Base-by-base conservation (phyloP, 2,329 filamentous ascomycete species). In the Fusarium brevicatenulatum region DNA sequence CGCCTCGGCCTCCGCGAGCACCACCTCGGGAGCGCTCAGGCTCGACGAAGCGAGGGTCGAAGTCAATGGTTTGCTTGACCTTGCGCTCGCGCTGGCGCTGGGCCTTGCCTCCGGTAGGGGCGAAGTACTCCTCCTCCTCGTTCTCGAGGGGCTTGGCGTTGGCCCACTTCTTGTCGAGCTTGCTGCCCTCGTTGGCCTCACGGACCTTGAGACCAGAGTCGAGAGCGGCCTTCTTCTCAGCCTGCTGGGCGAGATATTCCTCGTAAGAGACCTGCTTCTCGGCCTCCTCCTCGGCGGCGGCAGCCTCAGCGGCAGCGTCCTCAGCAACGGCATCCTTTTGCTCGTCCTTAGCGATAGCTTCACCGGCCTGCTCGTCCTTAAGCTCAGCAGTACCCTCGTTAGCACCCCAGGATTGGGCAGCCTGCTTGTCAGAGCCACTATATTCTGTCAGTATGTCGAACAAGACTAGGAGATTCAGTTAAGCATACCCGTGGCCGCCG, bases 111-210 rank as follows among this genome's bases (percentile, higher is more conserved):
- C 86, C 88, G 76, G 88, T 83, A 78, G 88, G 91, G 79, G 92
- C 85, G 81, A 97, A 92, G 90, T 93, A 98, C 78, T 92, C 91
- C 78, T 94, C 91, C 78, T 94, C 89, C 25, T 90, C 86, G 83
- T 92, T 92, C 81, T 85, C 82, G 64, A 93, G 86, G 66, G 88
- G 81, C 88, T 95, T 97, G 82, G 94, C 95, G 79, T 89, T 88
- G 80, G 93, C 93, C 93, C 95, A 97, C 90, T 98, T 96, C 90
- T 96, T 95, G 88, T 95, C 91, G 79, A 86, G 82, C 87, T 94
- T 94, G 87, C 87, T 89, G 80, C 95, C 95, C 88, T 98, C 95
- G 88, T 98, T 98, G 84, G 95, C 87, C 87, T 95, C 91, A 86
- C 96, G 95, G 81, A 94, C 88, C 80, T 93, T 89, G 79, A 91